Percentiles rank a stretch among this genome's conserved stretches.
Evolutionary conservation across 352 stramenopile genomes (phyloP).

Genomic region (Pythium phragmitis): DNA sequence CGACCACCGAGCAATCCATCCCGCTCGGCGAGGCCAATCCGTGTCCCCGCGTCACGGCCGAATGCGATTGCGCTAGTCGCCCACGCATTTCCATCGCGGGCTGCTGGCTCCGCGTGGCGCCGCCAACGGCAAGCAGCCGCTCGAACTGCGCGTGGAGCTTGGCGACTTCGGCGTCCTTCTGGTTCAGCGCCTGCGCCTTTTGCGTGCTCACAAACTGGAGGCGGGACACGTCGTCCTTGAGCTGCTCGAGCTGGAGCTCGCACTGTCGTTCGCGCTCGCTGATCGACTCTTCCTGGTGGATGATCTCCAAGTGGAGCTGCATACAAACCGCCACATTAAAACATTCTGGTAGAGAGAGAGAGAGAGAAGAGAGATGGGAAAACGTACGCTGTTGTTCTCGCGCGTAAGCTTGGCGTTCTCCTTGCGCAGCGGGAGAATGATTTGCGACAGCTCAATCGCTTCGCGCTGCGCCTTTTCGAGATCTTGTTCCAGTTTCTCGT

Average conservation of each 20-base stretch:
- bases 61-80: conserved; percentile 21
- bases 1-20: conserved; percentile 13
- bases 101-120: conserved; percentile 20
- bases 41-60: background rate
- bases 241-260: conserved; percentile 61
- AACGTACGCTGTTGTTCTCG: conserved; percentile 79
- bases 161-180: conserved; percentile 67
- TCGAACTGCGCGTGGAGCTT: conserved; percentile 73
- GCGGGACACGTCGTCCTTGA: conserved; percentile 70
- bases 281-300: conserved; percentile 78
- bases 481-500: conserved; percentile 37
- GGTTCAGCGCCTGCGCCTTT: conserved; percentile 43
- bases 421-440: conserved; percentile 69
- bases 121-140: conserved; percentile 40
- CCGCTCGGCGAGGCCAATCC: conserved; percentile 1
- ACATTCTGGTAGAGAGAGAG: background rate
- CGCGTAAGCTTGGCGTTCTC: conserved; percentile 69
- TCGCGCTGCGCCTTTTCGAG: conserved; percentile 61
- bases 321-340: background rate
- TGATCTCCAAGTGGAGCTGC: conserved; percentile 76
- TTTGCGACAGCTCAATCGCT: conserved; percentile 61
- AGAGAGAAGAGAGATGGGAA: background rate
- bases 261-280: conserved; percentile 62
- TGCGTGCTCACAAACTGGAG: conserved; percentile 69
- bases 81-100: conserved; percentile 27